Evolutionary conservation across 257 asterid genomes (phyloP).

Genomic region (Avicennia marina): DNA sequence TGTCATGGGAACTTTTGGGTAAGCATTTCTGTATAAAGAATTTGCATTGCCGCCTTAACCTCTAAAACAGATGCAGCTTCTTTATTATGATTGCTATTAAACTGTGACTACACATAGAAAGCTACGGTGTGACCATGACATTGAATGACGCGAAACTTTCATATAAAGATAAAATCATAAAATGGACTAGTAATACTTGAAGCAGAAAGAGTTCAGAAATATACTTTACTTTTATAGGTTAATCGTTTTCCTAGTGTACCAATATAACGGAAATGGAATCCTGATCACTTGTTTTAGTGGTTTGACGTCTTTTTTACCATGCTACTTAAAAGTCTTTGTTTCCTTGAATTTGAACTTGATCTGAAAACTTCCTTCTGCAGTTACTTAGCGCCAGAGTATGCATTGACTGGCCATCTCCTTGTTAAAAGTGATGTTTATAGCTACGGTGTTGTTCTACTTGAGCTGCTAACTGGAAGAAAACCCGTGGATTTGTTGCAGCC

Average conservation of each 20-base stretch:
- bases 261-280: no score
- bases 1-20: slow-evolving; percentile 99
- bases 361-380: slow-evolving; percentile 33
- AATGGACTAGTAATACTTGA: neutral
- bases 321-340: no score
- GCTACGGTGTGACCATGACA: no score
- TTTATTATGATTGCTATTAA: neutral
- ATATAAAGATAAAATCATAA: no score
- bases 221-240: neutral
- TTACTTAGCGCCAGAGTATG: slow-evolving; percentile 94
- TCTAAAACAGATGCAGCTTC: no score
- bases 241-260: no score
- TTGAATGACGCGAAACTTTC: no score
- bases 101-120: no score
- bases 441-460: slow-evolving; percentile 93
- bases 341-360: neutral
- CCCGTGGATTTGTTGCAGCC: slow-evolving; percentile 90
- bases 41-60: no score
- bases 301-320: neutral
- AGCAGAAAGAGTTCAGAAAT: neutral
- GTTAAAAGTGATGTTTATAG: slow-evolving; percentile 96
- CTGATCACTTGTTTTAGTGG: no score
- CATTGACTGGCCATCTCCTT: slow-evolving; percentile 97
- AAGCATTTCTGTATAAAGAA: slow-evolving; percentile 9
- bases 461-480: slow-evolving; percentile 82